A percentile compares a stretch with the other conserved stretches of the same genome.
These are phyloP conservation scores for Zygotorulaspora danielsina DNA, from an alignment of 805 yeast species.

Conservation along the genomic window DNA sequence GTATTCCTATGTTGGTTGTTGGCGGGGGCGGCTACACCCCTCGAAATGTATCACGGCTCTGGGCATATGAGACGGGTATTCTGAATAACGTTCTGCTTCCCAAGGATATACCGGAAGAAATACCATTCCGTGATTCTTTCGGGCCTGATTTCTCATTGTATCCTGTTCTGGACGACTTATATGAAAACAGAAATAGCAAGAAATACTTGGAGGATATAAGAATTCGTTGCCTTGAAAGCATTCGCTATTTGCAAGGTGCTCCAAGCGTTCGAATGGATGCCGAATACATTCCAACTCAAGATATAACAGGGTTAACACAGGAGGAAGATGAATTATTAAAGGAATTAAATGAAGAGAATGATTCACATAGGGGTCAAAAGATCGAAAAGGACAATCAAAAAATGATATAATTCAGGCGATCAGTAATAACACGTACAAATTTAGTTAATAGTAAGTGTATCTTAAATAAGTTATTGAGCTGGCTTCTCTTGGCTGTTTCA, in stretches of 20 bases:
- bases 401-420: slow-evolving; percentile 8
- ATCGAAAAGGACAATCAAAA: slow-evolving; percentile 40
- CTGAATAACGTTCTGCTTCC: slow-evolving; percentile 75
- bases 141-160: slow-evolving; percentile 89
- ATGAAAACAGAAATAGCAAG: slow-evolving; percentile 81
- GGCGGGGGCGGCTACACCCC: slow-evolving; percentile 99
- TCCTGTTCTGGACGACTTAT: slow-evolving; percentile 71
- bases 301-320: slow-evolving; percentile 40
- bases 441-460: too few species aligned
- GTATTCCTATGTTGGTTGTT: slow-evolving; percentile 84
- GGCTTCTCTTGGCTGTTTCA: too few species aligned
- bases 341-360: slow-evolving; percentile 35
- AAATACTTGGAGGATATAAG: slow-evolving; percentile 77
- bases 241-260: slow-evolving; percentile 79
- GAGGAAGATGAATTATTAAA: slow-evolving; percentile 40
- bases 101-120: slow-evolving; percentile 62
- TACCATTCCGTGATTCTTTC: slow-evolving; percentile 78
- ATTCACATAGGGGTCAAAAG: slow-evolving; percentile 35
- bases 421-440: too few species aligned
- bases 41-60: slow-evolving; percentile 90
- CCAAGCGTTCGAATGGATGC: slow-evolving; percentile 88
- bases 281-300: slow-evolving; percentile 70
- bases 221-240: slow-evolving; percentile 71
- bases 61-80: slow-evolving; percentile 92
- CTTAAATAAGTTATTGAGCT: too few species aligned